Conservation (phyloP, 75 land plant species). For the Adiantum capillusveneris region DNA sequence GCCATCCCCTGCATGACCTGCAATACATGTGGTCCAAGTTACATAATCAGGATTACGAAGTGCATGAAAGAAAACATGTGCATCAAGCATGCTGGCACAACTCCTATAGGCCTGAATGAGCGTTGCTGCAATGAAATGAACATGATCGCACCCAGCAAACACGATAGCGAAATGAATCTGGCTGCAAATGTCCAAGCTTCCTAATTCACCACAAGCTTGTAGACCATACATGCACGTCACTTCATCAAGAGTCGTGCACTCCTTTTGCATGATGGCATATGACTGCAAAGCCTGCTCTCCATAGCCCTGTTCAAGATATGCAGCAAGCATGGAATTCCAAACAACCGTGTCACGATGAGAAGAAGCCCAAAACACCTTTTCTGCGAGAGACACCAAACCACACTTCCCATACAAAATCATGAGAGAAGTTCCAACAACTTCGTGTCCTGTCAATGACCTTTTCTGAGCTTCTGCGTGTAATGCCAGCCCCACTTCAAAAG, state of each 20-base stretch:
- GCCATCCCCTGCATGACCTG: constrained; percentile 14
- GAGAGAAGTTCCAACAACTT: not conserved
- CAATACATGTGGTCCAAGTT: constrained; percentile 6
- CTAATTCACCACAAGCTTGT: constrained; percentile 1
- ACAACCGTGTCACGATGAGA: not conserved
- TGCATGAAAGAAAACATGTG: constrained; percentile 6
- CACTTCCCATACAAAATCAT: not conserved
- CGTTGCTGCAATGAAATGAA: not conserved
- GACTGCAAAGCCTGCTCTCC: not conserved
- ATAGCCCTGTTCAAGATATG: not conserved
- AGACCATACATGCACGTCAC: not conserved
- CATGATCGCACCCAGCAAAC: not conserved
- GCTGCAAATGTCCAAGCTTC: too few relatives aligned
- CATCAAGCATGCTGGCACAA: constrained; percentile 3
- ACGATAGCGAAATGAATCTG: too few relatives aligned
- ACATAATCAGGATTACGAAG: not conserved
- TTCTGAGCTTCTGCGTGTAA: not conserved
- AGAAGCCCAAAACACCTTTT: not conserved
- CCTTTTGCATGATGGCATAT: not conserved
- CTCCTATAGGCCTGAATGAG: not conserved
- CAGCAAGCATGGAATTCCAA: not conserved
- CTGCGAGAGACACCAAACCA: not conserved
- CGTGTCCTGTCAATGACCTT: not conserved
- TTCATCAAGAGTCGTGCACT: not conserved
- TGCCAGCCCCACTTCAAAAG: constrained; percentile 1